phyloP scores from a whole-genome alignment of 1,284 basidiomycete species.

The Ceratobasidium sp. region DNA sequence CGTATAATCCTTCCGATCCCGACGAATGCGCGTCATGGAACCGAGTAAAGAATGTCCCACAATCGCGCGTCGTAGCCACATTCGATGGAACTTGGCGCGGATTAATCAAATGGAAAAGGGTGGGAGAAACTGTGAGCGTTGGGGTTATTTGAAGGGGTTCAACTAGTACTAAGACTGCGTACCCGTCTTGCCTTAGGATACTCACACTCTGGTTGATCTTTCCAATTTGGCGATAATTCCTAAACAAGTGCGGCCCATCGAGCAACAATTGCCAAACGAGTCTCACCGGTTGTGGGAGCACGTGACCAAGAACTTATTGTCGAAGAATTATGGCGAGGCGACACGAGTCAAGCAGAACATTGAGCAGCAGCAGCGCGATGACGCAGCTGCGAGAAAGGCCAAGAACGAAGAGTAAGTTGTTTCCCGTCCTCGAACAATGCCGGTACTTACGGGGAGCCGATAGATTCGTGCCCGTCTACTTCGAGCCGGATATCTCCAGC shows the following conservation, averaged over 20 bases:
- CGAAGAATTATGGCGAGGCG: constrained; percentile 89
- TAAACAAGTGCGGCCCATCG: constrained; percentile 83
- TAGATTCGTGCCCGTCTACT: constrained; percentile 84
- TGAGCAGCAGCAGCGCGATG: constrained; percentile 89
- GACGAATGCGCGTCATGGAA: constrained; percentile 71
- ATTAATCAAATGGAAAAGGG: constrained; percentile 79
- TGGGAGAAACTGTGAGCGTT: constrained; percentile 59
- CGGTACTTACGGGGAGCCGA: constrained; percentile 14
- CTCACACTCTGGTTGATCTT: constrained; percentile 73
- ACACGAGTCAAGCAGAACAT: constrained; percentile 86
- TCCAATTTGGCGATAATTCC: constrained; percentile 76
- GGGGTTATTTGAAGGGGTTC: constrained; percentile 49
- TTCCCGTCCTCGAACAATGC: background rate
- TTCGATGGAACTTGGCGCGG: constrained; percentile 92
- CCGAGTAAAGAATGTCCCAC: constrained; percentile 89
- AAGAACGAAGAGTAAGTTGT: constrained; percentile 74
- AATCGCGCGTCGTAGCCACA: constrained; percentile 75
- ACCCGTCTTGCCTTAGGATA: no score
- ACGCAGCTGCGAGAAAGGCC: constrained; percentile 81
- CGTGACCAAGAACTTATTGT: constrained; percentile 77
- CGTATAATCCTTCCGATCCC: constrained; percentile 64
- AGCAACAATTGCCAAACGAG: constrained; percentile 80
- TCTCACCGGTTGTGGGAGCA: constrained; percentile 88
- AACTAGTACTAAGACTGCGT: no score
- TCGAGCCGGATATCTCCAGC: constrained; percentile 72